Base-by-base conservation (phyloP, 1,284 basidiomycete species). In the Phellopilus nigrolimitatus region DNA sequence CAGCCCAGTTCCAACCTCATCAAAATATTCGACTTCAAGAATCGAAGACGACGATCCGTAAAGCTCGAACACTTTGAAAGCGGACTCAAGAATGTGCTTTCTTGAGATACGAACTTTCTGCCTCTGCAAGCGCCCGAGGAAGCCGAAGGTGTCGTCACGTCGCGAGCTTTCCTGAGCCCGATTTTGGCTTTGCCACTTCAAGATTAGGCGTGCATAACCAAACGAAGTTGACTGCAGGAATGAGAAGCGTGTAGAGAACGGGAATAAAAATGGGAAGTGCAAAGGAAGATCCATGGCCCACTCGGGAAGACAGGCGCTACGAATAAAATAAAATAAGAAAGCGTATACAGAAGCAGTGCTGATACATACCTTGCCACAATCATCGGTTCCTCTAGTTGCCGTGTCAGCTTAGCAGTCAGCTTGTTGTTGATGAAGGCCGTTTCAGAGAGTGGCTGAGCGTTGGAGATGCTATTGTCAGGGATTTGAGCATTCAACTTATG, bases 171-270 rank as follows among this genome's bases (percentile, higher is more conserved):
- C 84, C 63, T 89, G 87, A 13, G 73, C 77, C 38, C 88, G 81
- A 49, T 67, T 75, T 65, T 88, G 86, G 59, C 86, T 90, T 68
- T 95, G 85, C 87, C 89, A 89, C 65, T 90, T 90, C 49, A 90
- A 72, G 56, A 98, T 93, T 19, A 98, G 78, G 9, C 95, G 87
- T 0, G 92, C 91, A 66, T 97, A 97, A 48, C 97, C 97, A 61
- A 99, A 98, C 3, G 95, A 94, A 0, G 95, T 97, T 5, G 92
- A 95, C 68, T 98, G 95, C 17, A 99, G 72, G 78, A 97, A 99
- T 56, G 90, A 88, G 70, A 95, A 98, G 27, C 97, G 88, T 6
- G 93, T 95, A 46, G 95, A 89, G 68, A 99, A 98, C 3, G 95
- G 95, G 79, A 99, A 99, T 17, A 99, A 77, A 84, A 99, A 99